phyloP scores from a whole-genome alignment of 2,329 filamentous ascomycete genomes.

The Pseudogymnoascus sp. region DNA sequence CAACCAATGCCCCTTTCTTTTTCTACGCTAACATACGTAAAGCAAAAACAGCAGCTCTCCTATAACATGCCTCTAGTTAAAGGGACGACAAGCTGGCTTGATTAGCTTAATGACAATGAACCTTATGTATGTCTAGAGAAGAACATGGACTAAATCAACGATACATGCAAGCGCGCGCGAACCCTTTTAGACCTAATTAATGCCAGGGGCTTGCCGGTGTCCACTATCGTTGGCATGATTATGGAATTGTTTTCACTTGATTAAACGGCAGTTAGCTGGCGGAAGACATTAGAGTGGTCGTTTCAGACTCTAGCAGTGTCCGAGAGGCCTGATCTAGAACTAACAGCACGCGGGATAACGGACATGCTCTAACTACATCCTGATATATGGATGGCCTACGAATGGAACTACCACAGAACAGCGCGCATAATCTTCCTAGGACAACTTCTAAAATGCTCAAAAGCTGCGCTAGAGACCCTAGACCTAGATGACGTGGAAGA shows the following conservation, averaged over 20 bases:
- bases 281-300: slow-evolving; percentile 28
- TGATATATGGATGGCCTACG: slow-evolving; percentile 35
- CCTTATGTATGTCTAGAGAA: slow-evolving; percentile 26
- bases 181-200: slow-evolving; percentile 18
- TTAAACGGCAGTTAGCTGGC: slow-evolving; percentile 25
- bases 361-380: slow-evolving; percentile 29
- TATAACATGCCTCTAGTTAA: slow-evolving; percentile 23
- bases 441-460: slow-evolving; percentile 28
- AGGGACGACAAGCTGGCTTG: slow-evolving; percentile 27
- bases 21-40: slow-evolving; percentile 7
- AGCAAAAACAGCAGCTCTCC: slow-evolving; percentile 32
- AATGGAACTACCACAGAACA: slow-evolving; percentile 35
- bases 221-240: slow-evolving; percentile 22
- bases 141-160: slow-evolving; percentile 22
- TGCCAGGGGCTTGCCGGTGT: slow-evolving; percentile 10
- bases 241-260: slow-evolving; percentile 28
- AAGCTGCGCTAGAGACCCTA: slow-evolving; percentile 11
- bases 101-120: slow-evolving; percentile 24
- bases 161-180: slow-evolving; percentile 27
- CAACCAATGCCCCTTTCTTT: neutral
- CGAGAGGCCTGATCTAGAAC: slow-evolving; percentile 15
- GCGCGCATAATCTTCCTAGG: slow-evolving; percentile 32
- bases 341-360: slow-evolving; percentile 14
- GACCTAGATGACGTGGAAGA: slow-evolving; percentile 8
- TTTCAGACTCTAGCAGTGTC: slow-evolving; percentile 22